Percentiles rank a stretch among this genome's conserved stretches.
Evolutionary conservation across 148 eudicot genomes (phyloP).

Genomic region (Persicaria maculosa): DNA sequence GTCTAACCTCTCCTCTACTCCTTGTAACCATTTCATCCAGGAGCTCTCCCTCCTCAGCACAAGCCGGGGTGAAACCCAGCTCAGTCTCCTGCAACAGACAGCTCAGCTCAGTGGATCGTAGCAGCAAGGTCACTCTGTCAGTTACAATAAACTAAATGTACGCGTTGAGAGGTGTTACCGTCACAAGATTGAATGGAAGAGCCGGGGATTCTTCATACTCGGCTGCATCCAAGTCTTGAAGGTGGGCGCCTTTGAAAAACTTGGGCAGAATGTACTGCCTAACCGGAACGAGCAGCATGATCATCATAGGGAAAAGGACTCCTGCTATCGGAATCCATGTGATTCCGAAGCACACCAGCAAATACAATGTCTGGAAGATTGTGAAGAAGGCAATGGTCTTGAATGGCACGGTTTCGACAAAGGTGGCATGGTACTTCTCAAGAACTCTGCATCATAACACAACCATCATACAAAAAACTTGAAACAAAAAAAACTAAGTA

Average conservation of each 20-base stretch:
- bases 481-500: background rate
- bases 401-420: slow-evolving; percentile 92
- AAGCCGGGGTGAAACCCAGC: slow-evolving; percentile 37
- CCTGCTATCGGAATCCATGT: slow-evolving; percentile 96
- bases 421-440: slow-evolving; percentile 79
- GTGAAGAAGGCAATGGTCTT: slow-evolving; percentile 73
- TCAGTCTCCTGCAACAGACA: slow-evolving; percentile 43
- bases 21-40: slow-evolving; percentile 69
- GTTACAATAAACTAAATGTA: too few relatives aligned
- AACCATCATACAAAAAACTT: background rate
- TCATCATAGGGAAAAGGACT: slow-evolving; percentile 71
- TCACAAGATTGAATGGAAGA: slow-evolving; percentile 49
- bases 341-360: slow-evolving; percentile 71
- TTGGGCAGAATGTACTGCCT: slow-evolving; percentile 79
- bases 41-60: slow-evolving; percentile 52
- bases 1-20: slow-evolving; percentile 81
- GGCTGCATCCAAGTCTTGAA: slow-evolving; percentile 86
- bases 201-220: slow-evolving; percentile 85
- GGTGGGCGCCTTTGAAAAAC: slow-evolving; percentile 77
- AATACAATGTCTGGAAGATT: slow-evolving; percentile 58
- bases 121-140: background rate
- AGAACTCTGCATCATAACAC: slow-evolving; percentile 48
- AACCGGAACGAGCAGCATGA: slow-evolving; percentile 88
- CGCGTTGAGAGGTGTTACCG: slow-evolving; percentile 26
- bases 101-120: background rate